These are phyloP conservation scores for Crataegus laevigata DNA, from an alignment of 306 rosid species.

Conservation along the genomic window DNA sequence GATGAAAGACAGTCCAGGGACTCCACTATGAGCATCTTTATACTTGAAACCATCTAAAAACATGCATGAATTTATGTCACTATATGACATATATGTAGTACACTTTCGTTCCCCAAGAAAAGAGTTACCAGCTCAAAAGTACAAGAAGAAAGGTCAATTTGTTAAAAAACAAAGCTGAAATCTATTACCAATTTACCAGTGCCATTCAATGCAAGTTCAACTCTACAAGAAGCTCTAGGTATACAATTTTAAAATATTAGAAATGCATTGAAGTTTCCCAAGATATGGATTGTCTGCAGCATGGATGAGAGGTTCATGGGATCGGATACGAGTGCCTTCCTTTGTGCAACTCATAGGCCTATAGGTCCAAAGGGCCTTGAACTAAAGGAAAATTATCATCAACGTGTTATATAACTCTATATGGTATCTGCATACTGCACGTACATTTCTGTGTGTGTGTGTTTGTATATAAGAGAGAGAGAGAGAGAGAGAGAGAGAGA, in stretches of 20 bases:
- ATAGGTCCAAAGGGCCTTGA: neutral
- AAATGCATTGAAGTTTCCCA: neutral
- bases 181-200: neutral
- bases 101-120: neutral
- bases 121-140: neutral
- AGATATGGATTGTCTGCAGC: neutral
- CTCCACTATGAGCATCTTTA: neutral
- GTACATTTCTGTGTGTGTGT: neutral
- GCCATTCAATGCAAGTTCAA: neutral
- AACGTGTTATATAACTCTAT: neutral
- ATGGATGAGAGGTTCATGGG: neutral
- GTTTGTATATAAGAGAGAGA: neutral
- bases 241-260: neutral
- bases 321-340: neutral
- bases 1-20: neutral
- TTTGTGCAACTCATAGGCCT: neutral
- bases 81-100: neutral
- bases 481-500: neutral
- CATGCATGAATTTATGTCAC: neutral
- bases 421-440: neutral
- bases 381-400: neutral
- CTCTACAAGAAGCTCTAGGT: neutral
- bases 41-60: neutral
- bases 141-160: neutral
- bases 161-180: neutral